Conservation (phyloP, 164 flowering plant genomes). For the Berberis vulgaris region DNA sequence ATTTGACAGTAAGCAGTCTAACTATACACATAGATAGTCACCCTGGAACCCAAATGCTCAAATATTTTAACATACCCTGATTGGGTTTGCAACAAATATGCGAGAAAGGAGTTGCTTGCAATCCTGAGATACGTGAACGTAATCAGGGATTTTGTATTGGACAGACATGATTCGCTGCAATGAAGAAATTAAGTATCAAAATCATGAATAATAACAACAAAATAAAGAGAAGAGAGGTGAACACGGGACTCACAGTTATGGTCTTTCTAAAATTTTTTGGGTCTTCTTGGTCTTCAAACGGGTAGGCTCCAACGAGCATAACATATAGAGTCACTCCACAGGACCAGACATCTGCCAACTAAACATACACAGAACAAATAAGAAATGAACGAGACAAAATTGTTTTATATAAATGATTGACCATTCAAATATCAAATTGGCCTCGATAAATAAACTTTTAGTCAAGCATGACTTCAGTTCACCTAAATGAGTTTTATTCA, state of each 20-base stretch:
- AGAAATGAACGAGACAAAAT: not conserved
- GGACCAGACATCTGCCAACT: constrained; percentile 76
- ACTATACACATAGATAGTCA: too few species aligned
- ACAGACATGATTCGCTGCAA: constrained; percentile 79
- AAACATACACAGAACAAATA: not conserved
- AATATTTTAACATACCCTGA: constrained; percentile 30
- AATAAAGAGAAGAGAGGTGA: not conserved
- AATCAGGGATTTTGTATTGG: constrained; percentile 79
- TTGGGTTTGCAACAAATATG: constrained; percentile 61
- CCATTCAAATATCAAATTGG: too few species aligned
- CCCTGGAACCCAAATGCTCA: not conserved
- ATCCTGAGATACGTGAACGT: constrained; percentile 79
- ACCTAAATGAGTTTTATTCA: too few species aligned
- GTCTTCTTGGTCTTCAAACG: constrained; percentile 69
- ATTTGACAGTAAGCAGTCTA: too few species aligned
- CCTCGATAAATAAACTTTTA: too few species aligned
- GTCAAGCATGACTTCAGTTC: too few species aligned
- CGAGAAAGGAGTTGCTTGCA: constrained; percentile 73
- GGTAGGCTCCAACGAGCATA: constrained; percentile 66
- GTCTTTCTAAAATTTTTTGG: constrained; percentile 71
- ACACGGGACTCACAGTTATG: constrained; percentile 34
- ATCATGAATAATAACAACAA: not conserved
- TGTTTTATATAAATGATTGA: too few species aligned
- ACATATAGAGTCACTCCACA: constrained; percentile 77
- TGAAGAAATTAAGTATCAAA: not conserved